Percentiles rank a stretch among this genome's conserved stretches.
phyloP scores from a whole-genome alignment of 176 grass and related monocot species.

The Cenchrus purpureus region DNA sequence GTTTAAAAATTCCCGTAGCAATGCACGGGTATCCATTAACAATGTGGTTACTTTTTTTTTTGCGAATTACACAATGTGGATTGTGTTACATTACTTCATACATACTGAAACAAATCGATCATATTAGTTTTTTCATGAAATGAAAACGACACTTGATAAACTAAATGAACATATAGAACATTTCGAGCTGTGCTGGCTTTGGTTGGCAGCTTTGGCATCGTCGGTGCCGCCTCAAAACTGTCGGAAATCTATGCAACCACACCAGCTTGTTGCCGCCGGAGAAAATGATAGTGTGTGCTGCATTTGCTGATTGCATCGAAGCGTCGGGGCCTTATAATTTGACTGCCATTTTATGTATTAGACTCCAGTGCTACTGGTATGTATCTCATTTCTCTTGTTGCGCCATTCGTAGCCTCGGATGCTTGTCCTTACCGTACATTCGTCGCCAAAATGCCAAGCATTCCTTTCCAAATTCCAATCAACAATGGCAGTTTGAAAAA shows the following conservation, averaged over 20 bases:
- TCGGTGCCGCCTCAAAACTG: constrained; percentile 36
- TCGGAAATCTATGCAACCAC: constrained; percentile 17
- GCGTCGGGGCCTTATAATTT: constrained; percentile 9
- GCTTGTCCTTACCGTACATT: not conserved
- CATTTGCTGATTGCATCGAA: constrained; percentile 23
- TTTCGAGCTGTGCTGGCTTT: too few species aligned
- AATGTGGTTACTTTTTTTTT: too few species aligned
- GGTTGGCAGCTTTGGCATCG: not conserved
- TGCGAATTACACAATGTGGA: too few species aligned
- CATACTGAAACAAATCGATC: too few species aligned
- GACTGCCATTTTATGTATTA: constrained; percentile 13
- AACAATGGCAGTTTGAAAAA: not conserved
- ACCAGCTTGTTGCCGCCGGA: not conserved
- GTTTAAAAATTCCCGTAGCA: too few species aligned
- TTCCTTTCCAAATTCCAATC: not conserved
- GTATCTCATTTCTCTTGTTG: not conserved
- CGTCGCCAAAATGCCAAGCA: not conserved
- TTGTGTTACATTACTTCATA: too few species aligned
- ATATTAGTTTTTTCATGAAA: too few species aligned
- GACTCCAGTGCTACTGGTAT: not conserved
- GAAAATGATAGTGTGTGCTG: constrained; percentile 35
- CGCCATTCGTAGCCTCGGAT: not conserved
- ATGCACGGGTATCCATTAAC: too few species aligned
- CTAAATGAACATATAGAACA: too few species aligned
- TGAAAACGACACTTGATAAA: too few species aligned